phyloP scores from a whole-genome alignment of 176 grass and related monocot genomes.

The Chloris gayana region DNA sequence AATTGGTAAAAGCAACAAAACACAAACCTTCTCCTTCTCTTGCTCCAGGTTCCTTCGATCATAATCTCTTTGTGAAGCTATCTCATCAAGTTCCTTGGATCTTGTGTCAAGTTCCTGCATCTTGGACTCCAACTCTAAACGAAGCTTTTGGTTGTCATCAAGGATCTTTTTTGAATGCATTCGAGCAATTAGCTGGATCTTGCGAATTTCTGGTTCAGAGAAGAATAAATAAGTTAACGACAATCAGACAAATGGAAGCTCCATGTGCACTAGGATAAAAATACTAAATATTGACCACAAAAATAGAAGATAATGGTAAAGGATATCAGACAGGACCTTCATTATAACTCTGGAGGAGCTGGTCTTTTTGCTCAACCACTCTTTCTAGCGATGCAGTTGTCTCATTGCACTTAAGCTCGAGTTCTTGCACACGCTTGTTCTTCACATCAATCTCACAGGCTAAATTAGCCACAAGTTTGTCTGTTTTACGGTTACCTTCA shows the following conservation, averaged over 20 bases:
- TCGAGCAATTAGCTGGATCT: conserved; percentile 62
- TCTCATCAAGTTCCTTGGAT: conserved; percentile 36
- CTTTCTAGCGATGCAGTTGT: conserved; percentile 45
- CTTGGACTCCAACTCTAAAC: conserved; percentile 38
- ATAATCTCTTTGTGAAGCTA: conserved; percentile 56
- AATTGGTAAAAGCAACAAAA: conserved; percentile 7
- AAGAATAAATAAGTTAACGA: neutral
- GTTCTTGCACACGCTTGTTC: conserved; percentile 46
- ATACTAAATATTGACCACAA: neutral
- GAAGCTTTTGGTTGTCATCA: conserved; percentile 60
- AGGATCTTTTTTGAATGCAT: conserved; percentile 62
- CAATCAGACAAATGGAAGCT: conserved; percentile 18
- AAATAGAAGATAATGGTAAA: neutral
- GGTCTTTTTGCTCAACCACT: conserved; percentile 67
- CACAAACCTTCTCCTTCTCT: conserved; percentile 67
- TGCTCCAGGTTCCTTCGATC: conserved; percentile 64
- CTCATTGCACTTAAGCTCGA: conserved; percentile 54
- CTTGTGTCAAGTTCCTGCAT: conserved; percentile 32
- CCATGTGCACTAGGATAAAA: neutral
- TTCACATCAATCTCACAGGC: conserved; percentile 54
- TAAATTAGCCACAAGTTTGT: conserved; percentile 50
- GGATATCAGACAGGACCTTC: conserved; percentile 34
- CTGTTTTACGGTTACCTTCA: conserved; percentile 53
- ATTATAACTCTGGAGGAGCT: conserved; percentile 46
- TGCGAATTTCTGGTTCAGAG: conserved; percentile 58